phyloP scores from a whole-genome alignment of 179 eudicot species.

The Amaranthus tricolor region DNA sequence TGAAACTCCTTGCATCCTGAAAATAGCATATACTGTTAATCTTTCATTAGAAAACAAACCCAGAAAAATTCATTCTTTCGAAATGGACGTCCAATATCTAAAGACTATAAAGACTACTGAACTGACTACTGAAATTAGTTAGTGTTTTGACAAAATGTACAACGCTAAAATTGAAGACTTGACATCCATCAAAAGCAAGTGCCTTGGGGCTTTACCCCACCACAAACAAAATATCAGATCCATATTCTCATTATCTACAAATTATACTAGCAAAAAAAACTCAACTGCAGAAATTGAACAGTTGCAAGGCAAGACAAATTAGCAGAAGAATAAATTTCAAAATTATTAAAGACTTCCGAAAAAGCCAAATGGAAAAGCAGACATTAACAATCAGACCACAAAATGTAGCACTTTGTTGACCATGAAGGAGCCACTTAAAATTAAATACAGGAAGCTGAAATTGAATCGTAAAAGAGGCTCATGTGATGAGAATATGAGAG shows the following conservation, averaged over 20 bases:
- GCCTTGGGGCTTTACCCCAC: not conserved
- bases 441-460: too few relatives aligned
- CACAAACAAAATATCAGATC: not conserved
- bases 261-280: not conserved
- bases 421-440: too few relatives aligned
- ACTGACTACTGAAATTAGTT: not conserved
- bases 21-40: conserved; percentile 20
- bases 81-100: not conserved
- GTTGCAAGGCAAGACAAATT: too few relatives aligned
- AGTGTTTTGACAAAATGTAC: not conserved
- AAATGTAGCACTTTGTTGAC: too few relatives aligned
- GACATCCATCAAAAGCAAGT: not conserved
- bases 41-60: not conserved
- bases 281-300: too few relatives aligned
- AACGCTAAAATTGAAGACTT: not conserved
- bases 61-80: conserved; percentile 9
- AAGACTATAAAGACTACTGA: not conserved
- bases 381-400: too few relatives aligned
- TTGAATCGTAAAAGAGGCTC: too few relatives aligned
- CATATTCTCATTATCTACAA: not conserved
- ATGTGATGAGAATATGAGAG: too few relatives aligned
- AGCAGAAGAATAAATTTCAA: too few relatives aligned
- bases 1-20: conserved; percentile 70
- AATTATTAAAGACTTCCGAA: too few relatives aligned
- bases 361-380: too few relatives aligned